phyloP scores from a whole-genome alignment of 768 basidiomycete species.

The Podaxis pistillaris region DNA sequence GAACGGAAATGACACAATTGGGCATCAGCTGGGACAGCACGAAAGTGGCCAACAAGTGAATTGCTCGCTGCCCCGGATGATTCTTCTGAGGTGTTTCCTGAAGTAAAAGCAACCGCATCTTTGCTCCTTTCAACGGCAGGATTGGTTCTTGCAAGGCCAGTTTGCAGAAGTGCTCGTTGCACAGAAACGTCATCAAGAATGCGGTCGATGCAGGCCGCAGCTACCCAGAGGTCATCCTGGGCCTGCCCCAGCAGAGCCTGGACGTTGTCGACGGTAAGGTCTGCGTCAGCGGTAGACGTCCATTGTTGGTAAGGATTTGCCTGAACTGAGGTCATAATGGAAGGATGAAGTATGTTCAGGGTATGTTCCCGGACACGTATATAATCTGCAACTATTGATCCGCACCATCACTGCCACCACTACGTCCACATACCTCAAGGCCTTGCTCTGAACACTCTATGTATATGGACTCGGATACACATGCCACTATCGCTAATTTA shows the following conservation, averaged over 20 bases:
- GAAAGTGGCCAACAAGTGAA: constrained; percentile 53
- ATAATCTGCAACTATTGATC: constrained; percentile 5
- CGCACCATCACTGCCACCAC: background rate
- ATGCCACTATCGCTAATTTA: background rate
- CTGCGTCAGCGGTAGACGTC: constrained; percentile 52
- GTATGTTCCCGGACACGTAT: constrained; percentile 8
- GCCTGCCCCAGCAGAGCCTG: constrained; percentile 46
- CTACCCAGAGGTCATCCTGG: constrained; percentile 74
- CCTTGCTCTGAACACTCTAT: background rate
- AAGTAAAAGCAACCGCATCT: constrained; percentile 26
- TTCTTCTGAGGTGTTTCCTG: constrained; percentile 9
- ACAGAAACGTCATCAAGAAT: constrained; percentile 53
- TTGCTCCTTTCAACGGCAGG: constrained; percentile 46
- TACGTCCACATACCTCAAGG: background rate
- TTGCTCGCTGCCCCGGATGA: constrained; percentile 10
- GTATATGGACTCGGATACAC: background rate
- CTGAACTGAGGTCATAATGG: constrained; percentile 36
- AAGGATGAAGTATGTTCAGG: background rate
- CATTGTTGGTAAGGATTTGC: constrained; percentile 47
- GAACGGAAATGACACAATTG: constrained; percentile 64
- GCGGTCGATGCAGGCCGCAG: constrained; percentile 70
- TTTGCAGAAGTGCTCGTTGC: constrained; percentile 57
- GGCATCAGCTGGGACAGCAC: constrained; percentile 54
- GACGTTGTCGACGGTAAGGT: constrained; percentile 53
- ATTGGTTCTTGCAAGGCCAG: constrained; percentile 62